phyloP scores from a whole-genome alignment of 129 eudicot genomes.

The Helianthus tuberosus region DNA sequence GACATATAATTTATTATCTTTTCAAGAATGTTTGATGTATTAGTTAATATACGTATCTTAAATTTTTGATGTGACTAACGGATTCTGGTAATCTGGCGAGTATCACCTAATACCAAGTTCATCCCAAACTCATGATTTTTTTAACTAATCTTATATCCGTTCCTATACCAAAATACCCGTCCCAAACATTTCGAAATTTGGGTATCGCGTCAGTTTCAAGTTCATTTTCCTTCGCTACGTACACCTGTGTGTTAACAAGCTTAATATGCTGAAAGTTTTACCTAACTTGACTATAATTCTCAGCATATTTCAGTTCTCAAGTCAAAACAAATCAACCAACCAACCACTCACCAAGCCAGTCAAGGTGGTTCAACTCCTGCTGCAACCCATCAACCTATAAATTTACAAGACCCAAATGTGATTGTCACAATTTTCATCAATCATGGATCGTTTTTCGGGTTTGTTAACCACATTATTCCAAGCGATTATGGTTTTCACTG shows the following conservation, averaged over 20 bases:
- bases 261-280: slow-evolving; percentile 11
- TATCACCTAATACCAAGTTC: not conserved
- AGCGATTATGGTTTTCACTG: slow-evolving; percentile 19
- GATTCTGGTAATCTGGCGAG: not conserved
- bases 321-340: slow-evolving; percentile 44
- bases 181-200: too few relatives aligned
- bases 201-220: not conserved
- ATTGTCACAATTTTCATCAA: not conserved
- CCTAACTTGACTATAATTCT: slow-evolving; percentile 28
- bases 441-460: slow-evolving; percentile 17
- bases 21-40: not conserved
- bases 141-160: not conserved
- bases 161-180: not conserved
- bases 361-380: slow-evolving; percentile 44
- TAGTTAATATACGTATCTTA: not conserved
- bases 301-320: not conserved
- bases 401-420: slow-evolving; percentile 3
- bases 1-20: not conserved
- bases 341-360: slow-evolving; percentile 34
- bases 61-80: not conserved
- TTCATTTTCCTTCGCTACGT: not conserved
- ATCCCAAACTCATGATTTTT: not conserved
- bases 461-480: not conserved
- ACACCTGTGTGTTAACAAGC: not conserved
- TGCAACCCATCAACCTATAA: slow-evolving; percentile 16